Base-by-base conservation (phyloP, 768 basidiomycete species). In the Boletus vermiculosoides region DNA sequence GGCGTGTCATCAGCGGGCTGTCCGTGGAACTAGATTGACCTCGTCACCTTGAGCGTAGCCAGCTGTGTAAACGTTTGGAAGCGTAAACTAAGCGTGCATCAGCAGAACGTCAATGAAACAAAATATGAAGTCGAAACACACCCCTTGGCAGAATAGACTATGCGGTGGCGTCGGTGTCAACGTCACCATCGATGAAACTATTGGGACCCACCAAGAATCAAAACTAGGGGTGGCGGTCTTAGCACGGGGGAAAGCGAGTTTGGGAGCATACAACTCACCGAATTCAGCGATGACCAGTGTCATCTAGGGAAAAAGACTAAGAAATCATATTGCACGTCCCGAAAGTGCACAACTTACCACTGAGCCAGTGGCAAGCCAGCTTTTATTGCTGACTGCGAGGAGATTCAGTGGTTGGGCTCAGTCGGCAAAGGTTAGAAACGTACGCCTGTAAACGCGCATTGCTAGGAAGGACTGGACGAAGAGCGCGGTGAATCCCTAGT, bases 381-480 rank as follows among this genome's bases (percentile, higher is more conserved):
- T 73, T 58, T 79, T 77, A 65, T 81, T 83, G 67, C 80, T 83
- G 59, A 83, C 81, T 83, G 28, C 47, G 76, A 62, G 2, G 20
- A 22, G 5, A 25, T 18, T 63, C 25, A 59, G 57, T 34, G 16
- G 22, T 20, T 31, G 18, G 12, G 13, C 11, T 22, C 25, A 33
- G 5, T 10, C 16, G 41, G 41, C 0, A 34, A 48, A 33, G 5
- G 11, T 4, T 13, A 12, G 15, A 22, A 34, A 71, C 80, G 48
- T 64, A 81, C 80, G 65, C 47, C 73, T 75, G 74, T 80, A 84
- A 1, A 85, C 76, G 0, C 83, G 80, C 62, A 78, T 73, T 0
- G 78, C 70, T 54, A 84, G 75, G 70, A 85, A 85, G 16, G 80
- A 76, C 71, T 85, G 84, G 1, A 85, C 84, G 34, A 83, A 69